These are phyloP conservation scores for Leccinum rimulosum DNA, from an alignment of 768 basidiomycete genomes.

Conservation along the genomic window DNA sequence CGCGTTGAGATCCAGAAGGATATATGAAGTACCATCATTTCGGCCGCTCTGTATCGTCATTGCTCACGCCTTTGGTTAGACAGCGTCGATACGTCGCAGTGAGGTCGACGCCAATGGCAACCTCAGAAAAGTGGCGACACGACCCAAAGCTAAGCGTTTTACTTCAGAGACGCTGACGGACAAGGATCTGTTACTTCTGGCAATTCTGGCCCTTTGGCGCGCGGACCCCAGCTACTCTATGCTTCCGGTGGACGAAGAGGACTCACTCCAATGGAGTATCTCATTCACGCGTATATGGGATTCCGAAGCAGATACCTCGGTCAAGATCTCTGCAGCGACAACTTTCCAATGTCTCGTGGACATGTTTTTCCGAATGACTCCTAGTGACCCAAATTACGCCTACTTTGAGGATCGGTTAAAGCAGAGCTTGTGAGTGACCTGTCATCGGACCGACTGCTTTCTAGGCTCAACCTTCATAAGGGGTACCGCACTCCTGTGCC, in stretches of 20 bases:
- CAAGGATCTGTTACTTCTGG: conserved; percentile 66
- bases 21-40: conserved; percentile 50
- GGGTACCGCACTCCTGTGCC: conserved; percentile 37
- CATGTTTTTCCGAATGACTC: conserved; percentile 42
- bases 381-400: conserved; percentile 36
- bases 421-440: conserved; percentile 42
- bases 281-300: conserved; percentile 56
- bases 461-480: conserved; percentile 11
- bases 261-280: conserved; percentile 47
- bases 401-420: conserved; percentile 46
- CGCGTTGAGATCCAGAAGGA: conserved; percentile 47
- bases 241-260: conserved; percentile 39
- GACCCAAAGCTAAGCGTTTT: conserved; percentile 62
- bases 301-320: conserved; percentile 56
- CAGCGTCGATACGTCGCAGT: conserved; percentile 48
- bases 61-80: conserved; percentile 35
- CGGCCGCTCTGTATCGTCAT: conserved; percentile 2
- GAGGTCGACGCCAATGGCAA: conserved; percentile 62
- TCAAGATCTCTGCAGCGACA: conserved; percentile 59
- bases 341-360: conserved; percentile 47
- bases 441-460: not conserved
- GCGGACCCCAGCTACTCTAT: conserved; percentile 53
- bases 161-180: conserved; percentile 61
- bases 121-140: conserved; percentile 47
- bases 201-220: conserved; percentile 70